Percentiles rank a stretch among this genome's conserved stretches.
Evolutionary conservation across 805 yeast species (phyloP).

Genomic region (Hanseniaspora singularis): DNA sequence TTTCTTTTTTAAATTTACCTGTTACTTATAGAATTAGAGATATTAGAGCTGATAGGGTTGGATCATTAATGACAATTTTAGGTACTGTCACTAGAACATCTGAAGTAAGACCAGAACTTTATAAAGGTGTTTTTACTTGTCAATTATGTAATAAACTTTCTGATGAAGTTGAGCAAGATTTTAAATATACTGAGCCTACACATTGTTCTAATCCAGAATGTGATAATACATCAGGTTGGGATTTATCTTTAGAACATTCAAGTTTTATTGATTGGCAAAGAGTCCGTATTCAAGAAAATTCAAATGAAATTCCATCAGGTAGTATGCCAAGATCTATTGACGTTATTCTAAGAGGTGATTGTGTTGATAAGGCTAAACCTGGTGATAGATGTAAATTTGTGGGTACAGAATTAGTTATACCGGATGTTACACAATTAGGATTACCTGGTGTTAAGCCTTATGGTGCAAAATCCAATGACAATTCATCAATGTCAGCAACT

Average conservation of each 20-base stretch:
- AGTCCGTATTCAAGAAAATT: conserved; percentile 90
- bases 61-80: conserved; percentile 70
- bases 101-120: conserved; percentile 84
- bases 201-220: conserved; percentile 82
- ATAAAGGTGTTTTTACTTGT: conserved; percentile 76
- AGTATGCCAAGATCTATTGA: conserved; percentile 90
- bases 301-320: conserved; percentile 95
- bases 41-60: conserved; percentile 77
- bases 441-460: conserved; percentile 90
- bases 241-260: conserved; percentile 69
- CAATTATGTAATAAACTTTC: conserved; percentile 58
- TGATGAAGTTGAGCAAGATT: conserved; percentile 83
- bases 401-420: conserved; percentile 70
- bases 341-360: conserved; percentile 84
- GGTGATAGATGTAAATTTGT: conserved; percentile 92
- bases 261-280: conserved; percentile 89
- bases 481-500: conserved; percentile 26
- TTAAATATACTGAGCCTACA: conserved; percentile 89
- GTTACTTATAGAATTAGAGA: conserved; percentile 76
- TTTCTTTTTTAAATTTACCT: conserved; percentile 80
- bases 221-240: conserved; percentile 76
- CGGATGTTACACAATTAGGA: conserved; percentile 87
- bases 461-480: conserved; percentile 54
- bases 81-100: conserved; percentile 94
- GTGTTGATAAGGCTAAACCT: conserved; percentile 84